Evolutionary conservation across 177 flowering plant species (phyloP), one percentile per base, ranked within the genome.

Genomic region (Vitis hybrid): DNA sequence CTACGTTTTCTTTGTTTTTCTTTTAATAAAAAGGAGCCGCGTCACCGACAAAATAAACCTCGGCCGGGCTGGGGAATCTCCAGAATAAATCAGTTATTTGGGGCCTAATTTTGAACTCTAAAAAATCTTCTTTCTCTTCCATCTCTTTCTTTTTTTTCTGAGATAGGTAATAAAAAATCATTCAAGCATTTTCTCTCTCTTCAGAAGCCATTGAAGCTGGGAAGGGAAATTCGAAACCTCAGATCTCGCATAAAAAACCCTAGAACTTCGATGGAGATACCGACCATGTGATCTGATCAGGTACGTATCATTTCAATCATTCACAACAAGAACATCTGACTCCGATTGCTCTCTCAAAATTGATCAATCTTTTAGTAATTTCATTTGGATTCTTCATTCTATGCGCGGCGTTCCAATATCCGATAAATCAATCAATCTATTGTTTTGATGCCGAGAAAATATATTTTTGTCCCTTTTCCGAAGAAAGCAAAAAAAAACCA

Each of bases 191-290:
- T 19, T 60, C 51, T 67, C 61, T 73, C 54, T 18, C 18, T 52
- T 17, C 10, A 12, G 69, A 64, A 65, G 66, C 73, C 66, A 60
- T 75, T 66, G 56, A 6, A 70, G 73, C 63, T 68, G 28, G 18
- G 59, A 14, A 49, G 17, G 47, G 62, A 47, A 24, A 14, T 52
- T 11, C 20, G 9, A 24, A 52, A 24, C 28, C 61, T 71, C 75
- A 72, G 75, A 76, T 76, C 79, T 67, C 24, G 56, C 18, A 38
- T 68, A 62, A 17, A 2, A 59, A 58, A 53, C 67, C 53, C 59
- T 22, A 38, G 69, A 68, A 68, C 20, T 56, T 15, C 18, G 4
- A 12, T 19, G 13, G 50, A 11, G 53, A 55, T 12, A 12, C 24
- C 17, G 14, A 51, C 22, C 56, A n/a, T 28, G 51, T 14, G 72